Evolutionary conservation across 306 rosid genomes (phyloP), one percentile per base, ranked within the genome.

Genomic region (Gynostemma pentaphyllum): DNA sequence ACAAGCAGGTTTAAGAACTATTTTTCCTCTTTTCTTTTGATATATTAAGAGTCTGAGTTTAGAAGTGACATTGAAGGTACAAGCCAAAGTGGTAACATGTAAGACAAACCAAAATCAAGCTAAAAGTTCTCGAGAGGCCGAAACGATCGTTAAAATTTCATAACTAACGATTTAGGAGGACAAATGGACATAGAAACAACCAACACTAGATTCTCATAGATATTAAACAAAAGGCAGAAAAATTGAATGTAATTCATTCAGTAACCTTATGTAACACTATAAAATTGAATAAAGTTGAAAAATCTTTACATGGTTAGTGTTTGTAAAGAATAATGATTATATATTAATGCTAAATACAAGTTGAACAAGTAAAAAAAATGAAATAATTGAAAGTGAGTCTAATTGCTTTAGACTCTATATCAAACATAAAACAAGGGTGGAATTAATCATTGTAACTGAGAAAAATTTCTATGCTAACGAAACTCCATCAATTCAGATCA

Each of bases 271-370:
- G 8, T 34, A 62, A 79, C 74, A 75, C 66, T 73, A 66, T 74
- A 26, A 71, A 70, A 69, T 70, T 68, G 74, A 81, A 57, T 57
- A 73, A 65, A 78, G 79, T 39, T 68, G 66, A 72, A 68, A 79
- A 63, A 75, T 70, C 72, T 87, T 86, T 85, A 87, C 90, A 85
- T 83, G 66, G 54, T 72, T 50, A 49, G 61, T 63, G 78, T 26
- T 75, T 36, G 55, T 30, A 67, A 70, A 70, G 47, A 85, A 71
- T 10, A 46, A 52, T 30, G 73, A 62, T 79, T 26, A 57, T 61
- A 57, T 61, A 39, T 39, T 10, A 59, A 22, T 60, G 47, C 32
- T 39, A 39, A 47, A 9, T 21, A 60, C 65, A 21, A 39, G 39
- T n/a, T 60, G 47, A 60, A 60, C 32, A 60, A 39, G 34, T 59